A percentile compares a stretch with the other conserved stretches of the same genome.
Conservation (phyloP, 1,284 basidiomycete genomes). For the Ustilago cynodontis region DNA sequence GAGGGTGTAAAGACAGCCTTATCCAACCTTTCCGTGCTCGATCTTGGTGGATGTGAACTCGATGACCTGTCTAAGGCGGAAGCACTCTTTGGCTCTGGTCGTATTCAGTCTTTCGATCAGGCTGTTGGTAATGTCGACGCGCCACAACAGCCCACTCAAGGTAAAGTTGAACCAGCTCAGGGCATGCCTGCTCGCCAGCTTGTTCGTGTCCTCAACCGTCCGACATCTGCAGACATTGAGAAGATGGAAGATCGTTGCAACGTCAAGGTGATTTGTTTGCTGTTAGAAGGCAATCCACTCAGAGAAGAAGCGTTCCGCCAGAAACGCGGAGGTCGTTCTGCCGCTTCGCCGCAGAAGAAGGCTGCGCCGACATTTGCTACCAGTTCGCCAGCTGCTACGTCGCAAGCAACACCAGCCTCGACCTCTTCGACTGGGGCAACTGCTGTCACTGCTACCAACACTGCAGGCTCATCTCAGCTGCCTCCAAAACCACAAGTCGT, state of each 20-base stretch:
- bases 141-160: constrained; percentile 1
- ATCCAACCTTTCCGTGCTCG: constrained; percentile 42
- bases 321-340: constrained; percentile 53
- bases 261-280: constrained; percentile 38
- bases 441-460: not conserved
- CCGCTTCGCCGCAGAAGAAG: constrained; percentile 42
- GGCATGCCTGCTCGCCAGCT: constrained; percentile 49
- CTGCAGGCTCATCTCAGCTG: constrained; percentile 24
- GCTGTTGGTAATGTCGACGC: constrained; percentile 30
- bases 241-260: constrained; percentile 30
- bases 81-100: constrained; percentile 50
- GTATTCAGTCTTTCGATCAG: constrained; percentile 38
- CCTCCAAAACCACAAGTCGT: constrained; percentile 43
- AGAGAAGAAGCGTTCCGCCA: constrained; percentile 55
- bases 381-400: not conserved
- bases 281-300: constrained; percentile 58
- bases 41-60: constrained; percentile 60
- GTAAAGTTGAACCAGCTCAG: constrained; percentile 3
- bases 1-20: constrained; percentile 26
- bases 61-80: constrained; percentile 56
- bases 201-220: constrained; percentile 47
- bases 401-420: not conserved
- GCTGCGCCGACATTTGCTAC: constrained; percentile 2
- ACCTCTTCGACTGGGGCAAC: not conserved
- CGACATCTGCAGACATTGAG: constrained; percentile 26